phyloP scores from a whole-genome alignment of 192 early-diverging fungal species.

The Entomortierella lignicola region DNA sequence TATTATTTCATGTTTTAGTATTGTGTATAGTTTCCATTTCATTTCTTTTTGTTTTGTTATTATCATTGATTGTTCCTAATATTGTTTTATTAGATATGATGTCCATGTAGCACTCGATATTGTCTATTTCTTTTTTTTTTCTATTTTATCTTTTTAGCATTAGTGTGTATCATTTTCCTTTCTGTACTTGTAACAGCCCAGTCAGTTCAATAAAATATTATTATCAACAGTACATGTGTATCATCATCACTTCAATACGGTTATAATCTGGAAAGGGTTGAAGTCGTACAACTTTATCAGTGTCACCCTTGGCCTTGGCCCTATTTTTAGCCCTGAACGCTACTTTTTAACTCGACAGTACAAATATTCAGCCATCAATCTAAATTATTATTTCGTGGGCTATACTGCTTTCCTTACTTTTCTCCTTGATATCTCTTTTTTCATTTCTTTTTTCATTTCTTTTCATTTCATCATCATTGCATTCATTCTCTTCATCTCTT shows the following conservation, averaged over 20 bases:
- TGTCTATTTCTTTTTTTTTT: not conserved
- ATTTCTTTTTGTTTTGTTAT: constrained; percentile 3
- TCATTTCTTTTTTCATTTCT: not conserved
- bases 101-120: not conserved
- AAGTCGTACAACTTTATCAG: not conserved
- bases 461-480: not conserved
- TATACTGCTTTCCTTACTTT: not conserved
- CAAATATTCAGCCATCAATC: no score
- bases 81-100: constrained; percentile 9
- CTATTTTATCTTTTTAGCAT: no score
- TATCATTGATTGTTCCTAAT: not conserved
- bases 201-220: no score
- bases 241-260: no score
- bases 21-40: constrained; percentile 3
- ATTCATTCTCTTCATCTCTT: not conserved
- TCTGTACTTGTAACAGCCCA: not conserved
- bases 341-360: no score
- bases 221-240: no score
- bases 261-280: no score
- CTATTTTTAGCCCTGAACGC: not conserved
- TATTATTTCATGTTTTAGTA: not conserved
- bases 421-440: not conserved
- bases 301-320: not conserved
- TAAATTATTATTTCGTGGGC: no score
- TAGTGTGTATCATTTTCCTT: not conserved